phyloP scores from a whole-genome alignment of 768 basidiomycete genomes.

The Auricularia cornea region DNA sequence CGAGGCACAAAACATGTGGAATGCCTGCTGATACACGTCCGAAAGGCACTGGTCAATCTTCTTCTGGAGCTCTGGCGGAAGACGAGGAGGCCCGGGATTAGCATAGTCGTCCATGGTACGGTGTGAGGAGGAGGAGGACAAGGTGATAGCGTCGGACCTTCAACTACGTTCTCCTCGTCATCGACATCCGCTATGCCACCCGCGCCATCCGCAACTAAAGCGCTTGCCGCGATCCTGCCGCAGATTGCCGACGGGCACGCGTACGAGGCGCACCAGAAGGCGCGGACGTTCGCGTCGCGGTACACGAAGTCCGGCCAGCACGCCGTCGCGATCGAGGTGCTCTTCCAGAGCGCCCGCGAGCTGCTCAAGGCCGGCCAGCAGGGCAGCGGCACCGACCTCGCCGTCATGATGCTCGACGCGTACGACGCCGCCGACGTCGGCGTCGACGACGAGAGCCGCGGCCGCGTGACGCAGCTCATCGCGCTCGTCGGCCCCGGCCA shows the following conservation, averaged over 20 bases:
- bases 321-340: slow-evolving; percentile 83
- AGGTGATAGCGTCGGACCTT: not conserved
- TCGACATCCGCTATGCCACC: slow-evolving; percentile 7
- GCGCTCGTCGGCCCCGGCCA: slow-evolving; percentile 74
- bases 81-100: too few relatives aligned
- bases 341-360: slow-evolving; percentile 84
- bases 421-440: slow-evolving; percentile 67
- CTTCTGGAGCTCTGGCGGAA: too few relatives aligned
- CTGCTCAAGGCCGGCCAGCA: slow-evolving; percentile 81
- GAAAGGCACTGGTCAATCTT: too few relatives aligned
- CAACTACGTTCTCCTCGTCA: not conserved
- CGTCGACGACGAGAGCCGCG: slow-evolving; percentile 72
- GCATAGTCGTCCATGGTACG: too few relatives aligned
- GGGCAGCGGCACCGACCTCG: slow-evolving; percentile 86
- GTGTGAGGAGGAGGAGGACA: not conserved
- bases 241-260: slow-evolving; percentile 60
- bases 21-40: too few relatives aligned
- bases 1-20: too few relatives aligned
- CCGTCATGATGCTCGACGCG: slow-evolving; percentile 70
- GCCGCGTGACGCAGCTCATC: slow-evolving; percentile 89
- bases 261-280: slow-evolving; percentile 96
- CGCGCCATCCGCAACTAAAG: slow-evolving; percentile 44
- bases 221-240: slow-evolving; percentile 68
- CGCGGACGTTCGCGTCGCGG: slow-evolving; percentile 87
- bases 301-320: slow-evolving; percentile 61